phyloP scores from a whole-genome alignment of 208 protist genomes.

The Crithidia bombi region DNA sequence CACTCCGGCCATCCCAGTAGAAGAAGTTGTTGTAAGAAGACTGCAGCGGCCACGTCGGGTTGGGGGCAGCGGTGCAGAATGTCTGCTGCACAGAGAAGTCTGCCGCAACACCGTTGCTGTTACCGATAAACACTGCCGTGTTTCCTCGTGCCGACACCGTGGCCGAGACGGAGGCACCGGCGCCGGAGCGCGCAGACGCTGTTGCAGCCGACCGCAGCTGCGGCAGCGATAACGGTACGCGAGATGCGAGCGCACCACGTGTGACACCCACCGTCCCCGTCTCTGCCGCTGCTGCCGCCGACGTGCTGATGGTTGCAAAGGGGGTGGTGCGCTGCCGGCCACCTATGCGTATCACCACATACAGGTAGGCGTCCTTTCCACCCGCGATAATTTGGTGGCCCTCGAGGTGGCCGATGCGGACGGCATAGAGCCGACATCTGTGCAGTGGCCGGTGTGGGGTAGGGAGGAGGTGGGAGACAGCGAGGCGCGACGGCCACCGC shows the following conservation, averaged over 20 bases:
- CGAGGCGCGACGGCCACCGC: neutral
- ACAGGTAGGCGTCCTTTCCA: neutral
- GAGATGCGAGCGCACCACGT: neutral
- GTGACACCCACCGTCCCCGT: no score
- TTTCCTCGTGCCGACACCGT: neutral
- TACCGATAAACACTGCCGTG: no score
- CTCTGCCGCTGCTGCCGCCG: neutral
- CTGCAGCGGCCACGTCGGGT: neutral
- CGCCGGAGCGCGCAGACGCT: neutral
- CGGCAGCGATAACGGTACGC: neutral
- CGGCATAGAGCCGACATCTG: neutral
- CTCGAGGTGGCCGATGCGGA: neutral
- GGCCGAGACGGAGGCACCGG: no score
- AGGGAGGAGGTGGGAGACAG: neutral
- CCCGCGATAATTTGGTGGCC: conserved; percentile 1
- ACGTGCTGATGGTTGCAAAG: neutral
- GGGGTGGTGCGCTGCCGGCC: neutral
- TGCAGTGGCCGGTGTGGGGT: neutral
- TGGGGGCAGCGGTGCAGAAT: neutral
- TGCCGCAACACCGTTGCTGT: neutral
- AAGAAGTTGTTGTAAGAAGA: neutral
- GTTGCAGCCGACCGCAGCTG: neutral
- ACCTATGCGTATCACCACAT: neutral
- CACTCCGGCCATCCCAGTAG: conserved; percentile 16
- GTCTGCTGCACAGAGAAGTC: neutral